These are phyloP conservation scores for Knufia petricola DNA, from an alignment of 2,329 filamentous ascomycete genomes.

Conservation along the genomic window DNA sequence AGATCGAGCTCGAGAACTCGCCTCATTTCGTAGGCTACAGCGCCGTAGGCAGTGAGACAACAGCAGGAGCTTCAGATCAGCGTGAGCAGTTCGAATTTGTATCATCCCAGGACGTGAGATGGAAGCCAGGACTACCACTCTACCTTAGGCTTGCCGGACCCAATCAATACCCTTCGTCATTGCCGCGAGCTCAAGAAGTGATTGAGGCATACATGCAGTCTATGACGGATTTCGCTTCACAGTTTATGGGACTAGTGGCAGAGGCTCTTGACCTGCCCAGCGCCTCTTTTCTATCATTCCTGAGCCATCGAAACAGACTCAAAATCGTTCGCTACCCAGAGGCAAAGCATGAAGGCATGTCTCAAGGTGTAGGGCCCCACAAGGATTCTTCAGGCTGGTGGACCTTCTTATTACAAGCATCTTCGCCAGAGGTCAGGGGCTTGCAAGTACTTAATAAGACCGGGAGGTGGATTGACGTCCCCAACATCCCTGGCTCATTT, in stretches of 20 bases:
- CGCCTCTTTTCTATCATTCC: conserved; percentile 43
- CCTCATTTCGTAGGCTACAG: conserved; percentile 55
- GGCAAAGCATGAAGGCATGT: conserved; percentile 30
- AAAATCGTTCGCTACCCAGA: conserved; percentile 31
- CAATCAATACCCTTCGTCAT: conserved; percentile 39
- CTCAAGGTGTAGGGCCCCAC: conserved; percentile 42
- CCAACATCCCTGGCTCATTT: conserved; percentile 34
- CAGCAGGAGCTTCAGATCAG: conserved; percentile 42
- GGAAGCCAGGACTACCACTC: conserved; percentile 27
- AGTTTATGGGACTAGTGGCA: conserved; percentile 49
- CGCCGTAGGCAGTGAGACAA: conserved; percentile 46
- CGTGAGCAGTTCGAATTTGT: conserved; percentile 51
- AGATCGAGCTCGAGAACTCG: conserved; percentile 35
- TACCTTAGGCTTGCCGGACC: conserved; percentile 40
- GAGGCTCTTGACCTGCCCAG: conserved; percentile 43
- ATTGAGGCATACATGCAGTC: conserved; percentile 44
- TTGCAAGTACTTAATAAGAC: conserved; percentile 39
- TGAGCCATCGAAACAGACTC: conserved; percentile 49
- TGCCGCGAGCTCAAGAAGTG: conserved; percentile 29
- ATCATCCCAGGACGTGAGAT: conserved; percentile 27
- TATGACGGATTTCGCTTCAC: conserved; percentile 42
- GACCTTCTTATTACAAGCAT: conserved; percentile 54
- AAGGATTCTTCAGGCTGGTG: conserved; percentile 52
- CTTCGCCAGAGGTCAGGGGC: conserved; percentile 39
- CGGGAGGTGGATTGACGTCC: conserved; percentile 38